Percentiles rank a stretch among this genome's conserved stretches.
Conservation (phyloP, 129 eudicot species). For the Heracleum sosnowskyi region DNA sequence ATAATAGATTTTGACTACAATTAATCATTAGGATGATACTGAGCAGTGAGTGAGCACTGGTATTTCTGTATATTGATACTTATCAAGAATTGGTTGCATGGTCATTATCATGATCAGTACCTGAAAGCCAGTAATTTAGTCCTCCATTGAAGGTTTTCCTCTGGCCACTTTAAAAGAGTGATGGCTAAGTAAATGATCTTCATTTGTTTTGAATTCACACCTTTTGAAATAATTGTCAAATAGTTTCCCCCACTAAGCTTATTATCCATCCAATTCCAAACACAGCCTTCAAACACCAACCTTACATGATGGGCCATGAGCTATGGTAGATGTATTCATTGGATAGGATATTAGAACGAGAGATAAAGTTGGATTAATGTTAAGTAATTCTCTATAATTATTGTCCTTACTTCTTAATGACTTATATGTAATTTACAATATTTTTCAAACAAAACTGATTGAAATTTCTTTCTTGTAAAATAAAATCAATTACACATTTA, state of each 20-base stretch:
- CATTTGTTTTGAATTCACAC: not conserved
- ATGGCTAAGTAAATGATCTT: conserved; percentile 7
- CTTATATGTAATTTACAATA: no score
- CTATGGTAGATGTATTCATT: not conserved
- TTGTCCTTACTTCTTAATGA: no score
- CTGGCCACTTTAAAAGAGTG: conserved; percentile 9
- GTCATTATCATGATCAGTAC: not conserved
- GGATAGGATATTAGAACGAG: not conserved
- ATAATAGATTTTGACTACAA: no score
- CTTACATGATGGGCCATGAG: not conserved
- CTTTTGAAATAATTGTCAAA: conserved; percentile 2
- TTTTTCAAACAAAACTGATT: not conserved
- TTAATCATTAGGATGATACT: not conserved
- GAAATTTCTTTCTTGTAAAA: no score
- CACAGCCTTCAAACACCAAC: not conserved
- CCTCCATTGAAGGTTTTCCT: conserved; percentile 2
- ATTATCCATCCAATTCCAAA: not conserved
- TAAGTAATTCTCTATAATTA: no score
- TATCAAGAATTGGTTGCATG: not conserved
- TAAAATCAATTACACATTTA: no score
- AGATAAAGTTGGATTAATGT: not conserved
- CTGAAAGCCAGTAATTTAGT: not conserved
- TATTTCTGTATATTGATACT: not conserved
- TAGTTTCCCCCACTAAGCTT: conserved; percentile 9
- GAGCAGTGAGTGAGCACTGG: not conserved